Evolutionary conservation across 306 rosid species (phyloP).

Genomic region (Myrica gale): DNA sequence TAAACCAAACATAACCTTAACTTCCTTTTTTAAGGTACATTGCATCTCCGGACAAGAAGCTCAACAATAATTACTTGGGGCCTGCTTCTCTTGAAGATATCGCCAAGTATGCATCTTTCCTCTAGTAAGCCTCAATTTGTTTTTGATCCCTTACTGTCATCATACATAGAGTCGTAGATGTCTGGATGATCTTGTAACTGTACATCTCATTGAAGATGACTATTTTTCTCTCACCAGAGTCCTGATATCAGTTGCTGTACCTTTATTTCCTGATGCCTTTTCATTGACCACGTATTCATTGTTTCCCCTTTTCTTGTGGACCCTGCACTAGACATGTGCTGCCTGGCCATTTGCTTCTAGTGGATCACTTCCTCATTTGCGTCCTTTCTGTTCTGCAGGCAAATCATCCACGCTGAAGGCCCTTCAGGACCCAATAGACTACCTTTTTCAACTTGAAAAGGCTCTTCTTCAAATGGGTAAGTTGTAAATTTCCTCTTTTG

Average conservation of each 20-base stretch:
- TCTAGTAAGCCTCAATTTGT: neutral
- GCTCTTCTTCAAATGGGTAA: constrained; percentile 71
- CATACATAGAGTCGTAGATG: neutral
- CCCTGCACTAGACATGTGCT: neutral
- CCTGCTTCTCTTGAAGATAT: constrained; percentile 73
- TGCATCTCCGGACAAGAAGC: constrained; percentile 71
- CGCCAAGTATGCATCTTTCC: constrained; percentile 58
- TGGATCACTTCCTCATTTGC: neutral
- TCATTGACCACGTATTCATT: neutral
- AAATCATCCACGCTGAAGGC: constrained; percentile 67
- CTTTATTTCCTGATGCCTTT: neutral
- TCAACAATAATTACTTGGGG: constrained; percentile 74
- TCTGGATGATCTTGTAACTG: neutral
- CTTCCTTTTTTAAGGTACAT: constrained; percentile 55
- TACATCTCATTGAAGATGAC: neutral
- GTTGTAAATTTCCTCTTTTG: constrained; percentile 2
- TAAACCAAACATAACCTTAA: too few species aligned
- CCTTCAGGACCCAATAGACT: constrained; percentile 94
- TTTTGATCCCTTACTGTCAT: neutral
- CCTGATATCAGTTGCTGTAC: neutral
- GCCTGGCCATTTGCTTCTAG: constrained; percentile 13
- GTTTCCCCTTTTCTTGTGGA: neutral
- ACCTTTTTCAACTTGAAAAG: constrained; percentile 76
- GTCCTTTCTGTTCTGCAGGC: constrained; percentile 41
- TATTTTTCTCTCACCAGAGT: neutral